Evolutionary conservation across 805 yeast species (phyloP), one percentile per base, ranked within the genome.

Genomic region (Candida loeiensis): DNA sequence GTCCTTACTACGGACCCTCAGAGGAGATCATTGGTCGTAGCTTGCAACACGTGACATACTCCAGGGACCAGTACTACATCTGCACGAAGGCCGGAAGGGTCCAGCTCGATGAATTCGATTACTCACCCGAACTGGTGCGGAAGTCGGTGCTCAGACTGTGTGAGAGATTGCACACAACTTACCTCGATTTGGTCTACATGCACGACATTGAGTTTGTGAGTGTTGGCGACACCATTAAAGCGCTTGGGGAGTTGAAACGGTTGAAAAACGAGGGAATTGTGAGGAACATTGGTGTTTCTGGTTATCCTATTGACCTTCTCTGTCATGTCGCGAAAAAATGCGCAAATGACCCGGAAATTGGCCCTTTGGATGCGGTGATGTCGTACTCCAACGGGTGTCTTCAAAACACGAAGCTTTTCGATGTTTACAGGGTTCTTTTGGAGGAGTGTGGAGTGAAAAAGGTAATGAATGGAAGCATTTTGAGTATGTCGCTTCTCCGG

Each of bases 1-100:
- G 96, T 0, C 96, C 97, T 3, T 89, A 86, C 63, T 90, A 90
- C 56, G 97, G 97, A 0, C 87, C 87, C 0, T 85, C 95, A 4
- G 98, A 90, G 54, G 69, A 62, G 14, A 47, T 90, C 11, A 56
- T 86, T 4, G 97, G 98, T 1, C 45, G 69, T 12, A 91, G 89
- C 0, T 63, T 90, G 47, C 26, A 26, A 20, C 28, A 50, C 14
- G 36, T 61, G 24, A 27, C 24, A 18, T 59, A 70, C 50, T 70
- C 79, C 0, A 71, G 98, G 44, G 81, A 80, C 4, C 54, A 68
- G 14, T 84, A 84, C 57, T 80, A 72, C 50, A 69, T 91, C 18
- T 82, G 88, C 52, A 85, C 96, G 17, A 90, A 90, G 55, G 95
- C 88, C 8, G 97, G 98, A 0, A 71, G 98, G 45, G 58, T 86